Evolutionary conservation across 1,284 basidiomycete species (phyloP).

Genomic region (Rhodotorula sp.): DNA sequence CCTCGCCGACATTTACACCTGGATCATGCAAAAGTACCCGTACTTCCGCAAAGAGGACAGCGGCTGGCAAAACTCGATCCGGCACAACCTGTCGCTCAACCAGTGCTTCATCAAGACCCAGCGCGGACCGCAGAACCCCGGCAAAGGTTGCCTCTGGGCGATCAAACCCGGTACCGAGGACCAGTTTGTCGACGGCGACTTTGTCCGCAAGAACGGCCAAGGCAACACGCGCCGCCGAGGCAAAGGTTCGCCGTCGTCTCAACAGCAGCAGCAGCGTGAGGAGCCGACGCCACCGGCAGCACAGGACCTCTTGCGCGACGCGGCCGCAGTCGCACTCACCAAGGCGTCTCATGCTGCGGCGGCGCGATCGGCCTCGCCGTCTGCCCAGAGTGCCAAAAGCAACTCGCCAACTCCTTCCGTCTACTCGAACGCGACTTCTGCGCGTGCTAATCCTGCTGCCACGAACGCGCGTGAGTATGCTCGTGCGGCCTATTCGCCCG

Average conservation of each 20-base stretch:
- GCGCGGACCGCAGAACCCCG: constrained; percentile 48
- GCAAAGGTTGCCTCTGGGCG: constrained; percentile 54
- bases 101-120: constrained; percentile 53
- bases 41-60: constrained; percentile 79
- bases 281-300: not conserved
- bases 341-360: not conserved
- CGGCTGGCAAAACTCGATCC: constrained; percentile 91
- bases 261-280: not conserved
- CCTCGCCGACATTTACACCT: constrained; percentile 93
- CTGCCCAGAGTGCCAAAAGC: not conserved
- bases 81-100: constrained; percentile 85
- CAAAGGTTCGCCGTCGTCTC: constrained; percentile 5
- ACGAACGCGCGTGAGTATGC: not conserved
- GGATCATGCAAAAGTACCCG: constrained; percentile 89
- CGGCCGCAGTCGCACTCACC: not conserved
- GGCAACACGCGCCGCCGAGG: constrained; percentile 12
- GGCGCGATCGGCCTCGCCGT: not conserved
- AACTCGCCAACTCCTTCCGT: not conserved
- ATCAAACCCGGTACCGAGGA: constrained; percentile 47
- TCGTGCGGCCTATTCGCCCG: not conserved
- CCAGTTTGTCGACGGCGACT: constrained; percentile 47
- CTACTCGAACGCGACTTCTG: not conserved
- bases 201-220: constrained; percentile 42
- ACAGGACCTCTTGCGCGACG: not conserved
- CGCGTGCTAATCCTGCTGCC: not conserved